Evolutionary conservation across 805 yeast species (phyloP), one percentile per base, ranked within the genome.

Genomic region (Pichia rugopelliculosa): DNA sequence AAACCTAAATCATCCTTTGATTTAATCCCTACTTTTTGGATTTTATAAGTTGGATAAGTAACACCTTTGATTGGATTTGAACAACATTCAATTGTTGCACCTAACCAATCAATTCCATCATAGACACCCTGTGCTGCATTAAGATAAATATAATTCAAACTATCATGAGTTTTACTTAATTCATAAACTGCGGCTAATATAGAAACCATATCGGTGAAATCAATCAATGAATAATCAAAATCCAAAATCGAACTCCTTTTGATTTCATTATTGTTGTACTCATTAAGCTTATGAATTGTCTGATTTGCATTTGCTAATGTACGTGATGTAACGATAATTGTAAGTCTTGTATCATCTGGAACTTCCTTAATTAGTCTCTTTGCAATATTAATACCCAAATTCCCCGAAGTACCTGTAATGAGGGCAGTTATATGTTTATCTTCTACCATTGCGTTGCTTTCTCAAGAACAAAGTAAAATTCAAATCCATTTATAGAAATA

Each of bases 51-150:
- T 9, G 96, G 97, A 50, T 76, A 79, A 0, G 98, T 93, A n/a
- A 84, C 91, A 2, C 93, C 93, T 41, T 78, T 77, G 25, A 88
- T 66, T 4, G 96, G 96, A 53, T 77, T 74, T 1, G 71, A 60
- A 15, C 78, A 60, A 12, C 87, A 75, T 58, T 89, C 89, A 55
- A 76, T 76, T 2, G 75, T 68, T 1, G 97, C 96, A 41, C 77
- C 81, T 39, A 77, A 47, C 91, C 96, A 93, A 61, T 91, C 87
- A 49, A 93, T 82, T 3, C 97, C 96, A 37, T 73, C 77, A 63
- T 87, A 85, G 10, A 82, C 87, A 40, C 96, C 89, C 58, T 87
- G 95, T 4, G 96, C 95, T 8, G 98, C 89, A 67, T 89, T 91
- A 50, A 89, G 74, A 59, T 86, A 87, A 51, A 90, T 65, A 61